Conservation (phyloP, 2,329 filamentous ascomycete species). For the Pseudocercospora fijiensis region DNA sequence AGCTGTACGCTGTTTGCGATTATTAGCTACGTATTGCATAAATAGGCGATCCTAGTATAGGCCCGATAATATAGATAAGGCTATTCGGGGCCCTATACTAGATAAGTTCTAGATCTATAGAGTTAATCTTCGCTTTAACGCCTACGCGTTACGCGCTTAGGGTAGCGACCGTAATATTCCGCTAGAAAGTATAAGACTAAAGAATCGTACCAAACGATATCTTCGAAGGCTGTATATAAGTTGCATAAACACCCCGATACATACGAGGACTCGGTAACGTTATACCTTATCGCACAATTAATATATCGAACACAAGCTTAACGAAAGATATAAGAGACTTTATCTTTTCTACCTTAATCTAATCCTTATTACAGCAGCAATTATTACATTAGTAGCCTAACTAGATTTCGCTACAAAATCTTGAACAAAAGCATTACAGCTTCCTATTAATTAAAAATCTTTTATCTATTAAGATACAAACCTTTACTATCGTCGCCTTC, state of each 20-base stretch:
- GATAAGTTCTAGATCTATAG: neutral
- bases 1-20: neutral
- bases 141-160: neutral
- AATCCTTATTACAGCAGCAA: neutral
- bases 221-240: neutral
- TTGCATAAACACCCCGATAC: neutral
- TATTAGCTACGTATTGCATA: neutral
- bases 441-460: neutral
- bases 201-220: neutral
- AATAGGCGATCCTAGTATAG: neutral
- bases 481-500: neutral
- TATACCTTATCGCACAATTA: neutral
- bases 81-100: neutral
- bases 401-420: neutral
- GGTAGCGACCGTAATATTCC: neutral
- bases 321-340: neutral
- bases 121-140: neutral
- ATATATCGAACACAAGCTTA: neutral
- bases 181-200: neutral
- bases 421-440: neutral
- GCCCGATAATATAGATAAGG: neutral
- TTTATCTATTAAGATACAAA: neutral
- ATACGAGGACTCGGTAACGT: neutral
- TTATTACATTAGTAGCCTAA: neutral
- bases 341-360: neutral